Evolutionary conservation across 1,139 yeast genomes (phyloP).

Genomic region (Hemisphaericaspora xylofermentans): DNA sequence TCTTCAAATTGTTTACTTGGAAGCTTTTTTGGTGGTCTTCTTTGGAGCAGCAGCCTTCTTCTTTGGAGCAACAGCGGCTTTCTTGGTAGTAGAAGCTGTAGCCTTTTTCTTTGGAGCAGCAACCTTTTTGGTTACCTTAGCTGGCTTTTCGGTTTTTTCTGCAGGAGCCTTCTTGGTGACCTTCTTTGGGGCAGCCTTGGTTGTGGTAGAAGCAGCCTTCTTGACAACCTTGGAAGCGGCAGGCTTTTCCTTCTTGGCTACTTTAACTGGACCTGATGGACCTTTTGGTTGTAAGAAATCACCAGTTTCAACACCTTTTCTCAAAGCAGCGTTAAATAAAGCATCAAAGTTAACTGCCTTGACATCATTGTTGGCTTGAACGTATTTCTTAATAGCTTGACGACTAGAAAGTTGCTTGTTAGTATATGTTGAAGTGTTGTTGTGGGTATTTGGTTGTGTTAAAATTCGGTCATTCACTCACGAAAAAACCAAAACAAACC

Average conservation of each 20-base stretch:
- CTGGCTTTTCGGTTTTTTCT: constrained; percentile 6
- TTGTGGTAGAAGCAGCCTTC: constrained; percentile 12
- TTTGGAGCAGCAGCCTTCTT: constrained; percentile 16
- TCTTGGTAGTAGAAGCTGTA: constrained; percentile 20
- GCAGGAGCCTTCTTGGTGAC: constrained; percentile 18
- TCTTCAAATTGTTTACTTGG: constrained; percentile 10
- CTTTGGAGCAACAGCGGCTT: constrained; percentile 10
- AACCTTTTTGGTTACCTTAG: constrained; percentile 20
- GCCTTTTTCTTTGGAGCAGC: constrained; percentile 22
- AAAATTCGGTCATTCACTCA: not conserved
- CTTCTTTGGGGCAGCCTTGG: constrained; percentile 16
- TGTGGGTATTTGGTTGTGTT: not conserved
- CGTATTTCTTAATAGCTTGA: constrained; percentile 73
- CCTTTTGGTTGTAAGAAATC: constrained; percentile 88
- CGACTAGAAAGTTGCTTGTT: constrained; percentile 40
- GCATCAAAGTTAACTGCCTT: constrained; percentile 68
- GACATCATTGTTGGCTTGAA: constrained; percentile 60
- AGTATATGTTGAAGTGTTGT: constrained; percentile 12
- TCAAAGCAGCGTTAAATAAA: constrained; percentile 74
- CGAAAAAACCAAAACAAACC: constrained; percentile 4
- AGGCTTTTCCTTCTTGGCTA: constrained; percentile 43
- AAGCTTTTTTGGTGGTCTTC: constrained; percentile 14
- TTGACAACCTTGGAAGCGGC: constrained; percentile 14
- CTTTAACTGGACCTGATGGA: constrained; percentile 71
- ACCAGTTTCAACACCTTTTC: constrained; percentile 77